Base-by-base conservation (phyloP, 306 rosid genomes). In the Sechiopsis laciniata region DNA sequence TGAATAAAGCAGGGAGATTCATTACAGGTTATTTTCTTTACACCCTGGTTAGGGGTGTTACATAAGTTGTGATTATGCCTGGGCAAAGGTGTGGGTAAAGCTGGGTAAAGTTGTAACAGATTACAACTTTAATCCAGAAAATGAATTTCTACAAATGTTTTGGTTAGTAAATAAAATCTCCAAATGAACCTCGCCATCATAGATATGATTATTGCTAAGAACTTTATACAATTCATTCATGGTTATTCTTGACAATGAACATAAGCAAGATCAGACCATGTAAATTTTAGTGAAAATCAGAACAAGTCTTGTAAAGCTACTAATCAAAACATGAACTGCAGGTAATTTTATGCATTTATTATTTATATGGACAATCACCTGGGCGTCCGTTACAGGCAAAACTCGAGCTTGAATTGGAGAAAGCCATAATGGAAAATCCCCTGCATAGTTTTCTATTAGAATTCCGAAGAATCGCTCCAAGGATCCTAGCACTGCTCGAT, bases 341-440 rank as follows among this genome's bases (percentile, higher is more conserved):
- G 9, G 46, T 40, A 40, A 40, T 40, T 40, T 40, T 40, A 71
- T 15, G 45, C 46, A 3, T 52, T 22, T 70, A 52, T 46, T 12
- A 50, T 50, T 1, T 14, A 26, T 9, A 63, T 35, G 35, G 11
- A 2, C 72, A 40, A 63, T 26, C 87, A 94, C 98, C 98, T 94
- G 98, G 59, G 83, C 48, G 59, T 94, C 98, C 0, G 97, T 89
- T 42, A 94, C 97, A 21, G 98, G 98, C 79, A 94, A 78, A 75
- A 94, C 83, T 72, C 96, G 94, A 73, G 90, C 97, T 77, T 94
- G 99, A 56, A 88, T 53, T 55, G 99, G 99, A 56, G 99, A 89
- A 74, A 94, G 97, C 99, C 97, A 94, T 70, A 94, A 79, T 32
- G 99, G 99, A 76, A 94, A 94, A 76, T 94, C 97, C 54, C 99